Percentiles rank a stretch among this genome's conserved stretches.
phyloP scores from a whole-genome alignment of 1,284 basidiomycete genomes.

The Ustilago esculenta region DNA sequence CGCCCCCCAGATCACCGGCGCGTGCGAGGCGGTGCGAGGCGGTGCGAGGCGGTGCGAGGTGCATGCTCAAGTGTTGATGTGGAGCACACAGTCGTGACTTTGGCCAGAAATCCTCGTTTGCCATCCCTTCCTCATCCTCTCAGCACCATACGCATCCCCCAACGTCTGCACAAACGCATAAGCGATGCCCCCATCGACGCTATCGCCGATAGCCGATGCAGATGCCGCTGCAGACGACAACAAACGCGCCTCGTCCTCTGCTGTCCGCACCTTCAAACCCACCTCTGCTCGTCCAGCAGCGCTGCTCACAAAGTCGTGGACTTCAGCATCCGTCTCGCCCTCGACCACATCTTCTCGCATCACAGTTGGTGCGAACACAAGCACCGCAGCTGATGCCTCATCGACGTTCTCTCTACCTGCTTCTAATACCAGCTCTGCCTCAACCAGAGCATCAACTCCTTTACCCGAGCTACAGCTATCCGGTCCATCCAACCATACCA shows the following conservation, averaged over 20 bases:
- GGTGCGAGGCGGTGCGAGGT: slow-evolving; percentile 15
- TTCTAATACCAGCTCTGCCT: slow-evolving; percentile 18
- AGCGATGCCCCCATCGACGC: slow-evolving; percentile 16
- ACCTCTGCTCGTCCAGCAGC: slow-evolving; percentile 15
- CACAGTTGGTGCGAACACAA: slow-evolving; percentile 33
- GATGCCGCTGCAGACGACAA: slow-evolving; percentile 7
- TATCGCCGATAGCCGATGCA: background rate
- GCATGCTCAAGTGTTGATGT: slow-evolving; percentile 33
- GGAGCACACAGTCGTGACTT: slow-evolving; percentile 12
- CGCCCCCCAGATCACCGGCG: background rate
- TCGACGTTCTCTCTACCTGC: background rate
- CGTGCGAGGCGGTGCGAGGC: background rate
- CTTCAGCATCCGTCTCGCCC: slow-evolving; percentile 20
- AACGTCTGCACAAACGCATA: background rate
- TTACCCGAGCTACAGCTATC: slow-evolving; percentile 31
- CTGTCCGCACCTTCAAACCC: background rate
- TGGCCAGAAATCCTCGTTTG: slow-evolving; percentile 1
- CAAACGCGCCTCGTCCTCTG: slow-evolving; percentile 1
- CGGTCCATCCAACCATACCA: no score
- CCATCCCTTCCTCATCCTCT: background rate
- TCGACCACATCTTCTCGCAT: slow-evolving; percentile 31
- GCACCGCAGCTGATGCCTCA: slow-evolving; percentile 30
- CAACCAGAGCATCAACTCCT: slow-evolving; percentile 29
- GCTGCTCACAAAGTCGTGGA: slow-evolving; percentile 26
- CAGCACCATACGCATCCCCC: slow-evolving; percentile 1